Evolutionary conservation across 2,329 filamentous ascomycete species (phyloP), one percentile per base, ranked within the genome.

Genomic region (Arthrobotrys megalospora): DNA sequence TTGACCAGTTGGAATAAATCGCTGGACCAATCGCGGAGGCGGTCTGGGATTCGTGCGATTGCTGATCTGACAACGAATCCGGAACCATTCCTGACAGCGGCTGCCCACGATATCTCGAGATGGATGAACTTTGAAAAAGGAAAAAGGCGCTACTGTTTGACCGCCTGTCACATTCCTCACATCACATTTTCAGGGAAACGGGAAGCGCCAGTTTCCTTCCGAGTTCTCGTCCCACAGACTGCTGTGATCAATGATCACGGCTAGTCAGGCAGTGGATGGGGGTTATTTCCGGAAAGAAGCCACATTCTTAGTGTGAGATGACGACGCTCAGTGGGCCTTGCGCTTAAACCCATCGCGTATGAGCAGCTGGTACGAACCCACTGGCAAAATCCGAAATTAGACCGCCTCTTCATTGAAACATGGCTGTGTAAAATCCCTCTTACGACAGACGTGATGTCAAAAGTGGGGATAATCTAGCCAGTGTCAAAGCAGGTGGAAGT

Each of bases 281-380:
- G 43, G 14, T 60, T 63, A 71, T 62, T 77, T 71, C 58, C 73
- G 67, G 66, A 71, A 60, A 47, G 19, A 71, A 48, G 60, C 60
- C 60, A 66, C 60, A 36, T 75, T 53, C 41, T 55, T 60, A 77
- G 66, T 36, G 45, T 36, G 55, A 71, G 66, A 50, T 76, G 72
- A 76, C 65, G 72, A 76, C 72, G 72, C 65, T 64, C 10, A 14
- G 63, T 75, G 53, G 64, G 28, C 53, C 73, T 68, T 77, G 73
- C 73, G 73, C 73, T 77, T 77, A 77, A 77, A 71, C 50, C 16
- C 41, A 71, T 63, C 73, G 73, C 73, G 67, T 70, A 60, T 71
- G 48, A 71, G 24, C 2, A 28, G 50, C 65, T 58, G 52, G 24
- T 36, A 58, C 47, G 43, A 71, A 48, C 41, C 36, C 62, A 62